Conservation (phyloP, 2,329 filamentous ascomycete species). For the Exophiala aquamarina region DNA sequence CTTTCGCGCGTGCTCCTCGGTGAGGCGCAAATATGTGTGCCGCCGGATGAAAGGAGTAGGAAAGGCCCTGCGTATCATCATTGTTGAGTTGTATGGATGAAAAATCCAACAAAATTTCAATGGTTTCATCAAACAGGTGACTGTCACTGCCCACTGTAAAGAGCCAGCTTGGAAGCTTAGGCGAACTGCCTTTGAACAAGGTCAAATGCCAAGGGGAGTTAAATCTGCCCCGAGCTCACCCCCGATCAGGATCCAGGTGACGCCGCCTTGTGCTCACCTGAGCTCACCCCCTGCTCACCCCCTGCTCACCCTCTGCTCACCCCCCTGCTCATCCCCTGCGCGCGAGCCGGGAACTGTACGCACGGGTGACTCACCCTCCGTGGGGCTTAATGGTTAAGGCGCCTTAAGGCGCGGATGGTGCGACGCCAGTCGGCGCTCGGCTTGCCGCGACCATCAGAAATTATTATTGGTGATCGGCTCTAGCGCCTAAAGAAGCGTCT, state of each 20-base stretch:
- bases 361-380: neutral
- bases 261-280: slow-evolving; percentile 1
- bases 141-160: too few relatives aligned
- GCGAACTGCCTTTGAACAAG: too few relatives aligned
- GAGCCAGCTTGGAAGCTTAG: too few relatives aligned
- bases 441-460: slow-evolving; percentile 2
- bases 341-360: neutral
- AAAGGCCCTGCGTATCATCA: too few relatives aligned
- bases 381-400: slow-evolving; percentile 2
- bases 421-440: slow-evolving; percentile 2
- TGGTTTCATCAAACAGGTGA: too few relatives aligned
- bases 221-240: slow-evolving; percentile 1
- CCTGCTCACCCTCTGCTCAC: neutral
- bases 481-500: neutral
- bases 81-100: too few relatives aligned
- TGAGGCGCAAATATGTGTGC: too few relatives aligned
- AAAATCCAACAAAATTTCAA: too few relatives aligned
- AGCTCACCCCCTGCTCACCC: neutral
- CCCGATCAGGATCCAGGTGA: slow-evolving; percentile 2
- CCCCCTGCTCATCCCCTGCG: slow-evolving; percentile 1
- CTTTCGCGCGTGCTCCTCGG: too few relatives aligned
- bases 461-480: slow-evolving; percentile 2
- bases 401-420: slow-evolving; percentile 2
- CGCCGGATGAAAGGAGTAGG: too few relatives aligned
- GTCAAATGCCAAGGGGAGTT: slow-evolving; percentile 1